A percentile compares a stretch with the other conserved stretches of the same genome.
phyloP scores from a whole-genome alignment of 495 filamentous ascomycete genomes.

The Barbatosphaeria neglecta region DNA sequence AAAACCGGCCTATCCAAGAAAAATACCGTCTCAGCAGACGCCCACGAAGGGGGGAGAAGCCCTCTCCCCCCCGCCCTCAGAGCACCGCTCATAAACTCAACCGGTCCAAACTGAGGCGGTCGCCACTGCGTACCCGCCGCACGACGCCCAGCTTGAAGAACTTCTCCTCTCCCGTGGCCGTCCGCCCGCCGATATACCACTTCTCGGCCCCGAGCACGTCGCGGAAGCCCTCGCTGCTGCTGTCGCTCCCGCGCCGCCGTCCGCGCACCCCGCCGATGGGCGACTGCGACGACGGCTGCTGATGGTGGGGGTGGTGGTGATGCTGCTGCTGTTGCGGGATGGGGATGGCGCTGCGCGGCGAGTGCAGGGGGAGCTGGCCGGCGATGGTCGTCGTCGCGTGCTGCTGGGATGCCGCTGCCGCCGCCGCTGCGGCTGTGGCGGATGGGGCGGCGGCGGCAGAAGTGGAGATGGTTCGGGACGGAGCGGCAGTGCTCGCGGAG shows the following conservation, averaged over 20 bases:
- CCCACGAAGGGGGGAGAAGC: too few relatives aligned
- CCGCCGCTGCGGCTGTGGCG: not conserved
- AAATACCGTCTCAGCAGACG: too few relatives aligned
- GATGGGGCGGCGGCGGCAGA: too few relatives aligned
- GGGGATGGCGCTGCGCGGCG: slow-evolving; percentile 24
- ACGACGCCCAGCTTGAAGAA: slow-evolving; percentile 64
- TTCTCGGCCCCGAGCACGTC: slow-evolving; percentile 64
- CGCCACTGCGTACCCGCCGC: slow-evolving; percentile 41
- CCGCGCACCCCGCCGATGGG: slow-evolving; percentile 8
- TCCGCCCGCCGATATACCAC: slow-evolving; percentile 83
- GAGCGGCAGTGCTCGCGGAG: slow-evolving; percentile 16
- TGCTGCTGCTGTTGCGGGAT: slow-evolving; percentile 20
- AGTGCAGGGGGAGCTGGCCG: slow-evolving; percentile 32
- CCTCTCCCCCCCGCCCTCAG: not conserved
- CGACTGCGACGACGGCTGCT: slow-evolving; percentile 1
- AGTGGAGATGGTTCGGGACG: slow-evolving; percentile 14
- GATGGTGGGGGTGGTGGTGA: not conserved
- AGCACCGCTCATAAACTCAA: slow-evolving; percentile 38
- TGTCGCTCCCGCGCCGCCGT: slow-evolving; percentile 65
- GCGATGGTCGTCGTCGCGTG: slow-evolving; percentile 25
- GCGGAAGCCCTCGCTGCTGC: slow-evolving; percentile 64
- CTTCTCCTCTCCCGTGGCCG: slow-evolving; percentile 73
- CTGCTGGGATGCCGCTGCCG: slow-evolving; percentile 18
- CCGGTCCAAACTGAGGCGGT: slow-evolving; percentile 43
- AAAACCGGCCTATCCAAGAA: too few relatives aligned